Percentiles rank a stretch among this genome's conserved stretches.
Conservation (phyloP, 805 yeast genomes). For the Saccharomycopsis javanensis region DNA sequence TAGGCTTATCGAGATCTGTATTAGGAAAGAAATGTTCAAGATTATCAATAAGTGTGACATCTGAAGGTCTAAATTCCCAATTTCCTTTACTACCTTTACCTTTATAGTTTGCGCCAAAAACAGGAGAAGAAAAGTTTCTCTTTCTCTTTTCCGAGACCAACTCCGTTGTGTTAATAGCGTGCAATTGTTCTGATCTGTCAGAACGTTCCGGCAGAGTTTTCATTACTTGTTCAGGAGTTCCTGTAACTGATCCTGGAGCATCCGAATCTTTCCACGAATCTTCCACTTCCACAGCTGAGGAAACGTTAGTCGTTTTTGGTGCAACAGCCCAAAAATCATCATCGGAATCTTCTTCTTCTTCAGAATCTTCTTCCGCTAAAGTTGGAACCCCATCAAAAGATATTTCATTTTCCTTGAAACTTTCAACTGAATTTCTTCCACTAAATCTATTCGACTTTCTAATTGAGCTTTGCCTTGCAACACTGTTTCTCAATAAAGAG, state of each 20-base stretch:
- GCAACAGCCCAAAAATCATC: slow-evolving; percentile 54
- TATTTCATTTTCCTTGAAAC: slow-evolving; percentile 61
- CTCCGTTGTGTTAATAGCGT: slow-evolving; percentile 3
- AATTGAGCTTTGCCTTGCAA: neutral
- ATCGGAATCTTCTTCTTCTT: slow-evolving; percentile 30
- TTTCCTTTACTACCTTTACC: slow-evolving; percentile 11
- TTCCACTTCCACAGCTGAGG: neutral
- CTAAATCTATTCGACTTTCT: slow-evolving; percentile 19
- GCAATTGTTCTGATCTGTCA: slow-evolving; percentile 22
- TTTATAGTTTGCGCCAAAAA: neutral
- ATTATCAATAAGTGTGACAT: slow-evolving; percentile 87
- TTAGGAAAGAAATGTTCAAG: slow-evolving; percentile 88
- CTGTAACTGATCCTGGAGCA: neutral
- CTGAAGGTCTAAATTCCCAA: slow-evolving; percentile 86
- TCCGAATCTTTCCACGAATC: slow-evolving; percentile 5
- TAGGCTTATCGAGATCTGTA: slow-evolving; percentile 86
- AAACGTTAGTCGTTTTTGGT: slow-evolving; percentile 22
- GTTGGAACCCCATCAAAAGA: slow-evolving; percentile 69
- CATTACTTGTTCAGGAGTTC: neutral
- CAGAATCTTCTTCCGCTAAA: slow-evolving; percentile 28
- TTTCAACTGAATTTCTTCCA: slow-evolving; percentile 26
- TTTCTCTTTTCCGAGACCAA: slow-evolving; percentile 1
- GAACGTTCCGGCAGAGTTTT: neutral
- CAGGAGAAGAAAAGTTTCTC: neutral
- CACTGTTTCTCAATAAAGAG: slow-evolving; percentile 3